Evolutionary conservation across 768 basidiomycete species (phyloP), one percentile per base, ranked within the genome.

Genomic region (Boletellus emodensis): DNA sequence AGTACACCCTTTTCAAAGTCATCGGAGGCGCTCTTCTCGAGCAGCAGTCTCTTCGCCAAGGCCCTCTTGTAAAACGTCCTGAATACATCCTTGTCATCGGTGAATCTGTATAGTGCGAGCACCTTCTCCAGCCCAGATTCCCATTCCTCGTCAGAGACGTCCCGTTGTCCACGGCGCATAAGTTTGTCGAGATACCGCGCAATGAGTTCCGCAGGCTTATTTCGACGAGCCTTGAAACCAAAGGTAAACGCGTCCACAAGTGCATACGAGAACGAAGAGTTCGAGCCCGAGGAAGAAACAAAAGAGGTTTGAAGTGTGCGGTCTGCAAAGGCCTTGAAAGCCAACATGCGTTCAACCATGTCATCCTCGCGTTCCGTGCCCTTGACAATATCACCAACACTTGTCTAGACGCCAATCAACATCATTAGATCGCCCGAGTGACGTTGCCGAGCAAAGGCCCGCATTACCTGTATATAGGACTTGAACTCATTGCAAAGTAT

Each of bases 11-110:
- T 82, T 71, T 97, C 94, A 53, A 90, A 84, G 61, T 94, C 94
- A 52, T 90, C 83, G 1, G 85, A 88, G 0, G 94, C 94, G 46
- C 85, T 90, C 64, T 82, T 83, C 53, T 82, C 84, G n/a, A 94
- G 73, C 35, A 97, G 71, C 51, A 97, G 61, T 48, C 94, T 79
- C 72, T 90, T 94, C n/a, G 93, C 88, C 33, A 96, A 70, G 34
- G 85, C 82, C 11, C 90, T 84, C 68, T 87, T 87, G 66, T 95
- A 97, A 69, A 94, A 96, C 24, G 86, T 85, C 59, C 93, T 81
- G 67, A 96, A 97, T 30, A 95, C 90, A 62, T 96, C 93, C 65
- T 92, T 93, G 63, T 94, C 92, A 45, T 91, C 85, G 5, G 90
- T 94, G 64, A 82, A 94, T 46, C 90, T 75, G 68, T 94, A 95